Evolutionary conservation across 768 basidiomycete genomes (phyloP), one percentile per base, ranked within the genome.

Genomic region (Pleurotus eryngii): DNA sequence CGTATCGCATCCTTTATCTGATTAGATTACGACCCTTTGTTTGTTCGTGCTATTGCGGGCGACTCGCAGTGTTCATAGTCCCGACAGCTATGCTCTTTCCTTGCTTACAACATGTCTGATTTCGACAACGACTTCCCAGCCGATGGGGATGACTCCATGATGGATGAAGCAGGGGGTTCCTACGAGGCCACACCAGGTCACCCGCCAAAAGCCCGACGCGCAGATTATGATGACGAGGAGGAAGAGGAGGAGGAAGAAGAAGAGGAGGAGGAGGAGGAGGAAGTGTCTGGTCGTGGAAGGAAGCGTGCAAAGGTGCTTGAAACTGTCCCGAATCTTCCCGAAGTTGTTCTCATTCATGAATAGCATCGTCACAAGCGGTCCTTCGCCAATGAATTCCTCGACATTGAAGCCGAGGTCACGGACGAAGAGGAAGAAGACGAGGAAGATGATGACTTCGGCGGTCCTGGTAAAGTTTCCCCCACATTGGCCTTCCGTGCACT

Each of bases 381-480:
- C 55, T 76, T 79, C 15, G 80, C 83, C 22, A 90, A 84, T 68
- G 86, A 87, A 61, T 99, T 95, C 86, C 78, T 98, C 63, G 97
- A 98, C 83, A 81, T 95, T 57, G 93, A 96, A 74, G 95, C 94
- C 55, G 93, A 94, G 68, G 95, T 96, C 17, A 94, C 94, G 63
- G 95, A 97, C 27, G 97, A 98, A 17, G 97, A 98, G 3, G 96
- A 97, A 37, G 97, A 98, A 22, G 89, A 90, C 2, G 94, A 96
- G 17, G 92, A 87, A 5, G 90, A 90, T 3, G 89, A 77, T 7
- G 79, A 90, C 17, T 91, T 92, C 55, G 82, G 80, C 58, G 89
- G 78, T 9, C 73, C 76, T 63, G 81, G 79, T 81, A 46, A 15
- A 79, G 66, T 46, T 20, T 11, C 26, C 58, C 30, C 39, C 38